Base-by-base conservation (phyloP, 768 basidiomycete species). In the Austroboletus festivus region DNA sequence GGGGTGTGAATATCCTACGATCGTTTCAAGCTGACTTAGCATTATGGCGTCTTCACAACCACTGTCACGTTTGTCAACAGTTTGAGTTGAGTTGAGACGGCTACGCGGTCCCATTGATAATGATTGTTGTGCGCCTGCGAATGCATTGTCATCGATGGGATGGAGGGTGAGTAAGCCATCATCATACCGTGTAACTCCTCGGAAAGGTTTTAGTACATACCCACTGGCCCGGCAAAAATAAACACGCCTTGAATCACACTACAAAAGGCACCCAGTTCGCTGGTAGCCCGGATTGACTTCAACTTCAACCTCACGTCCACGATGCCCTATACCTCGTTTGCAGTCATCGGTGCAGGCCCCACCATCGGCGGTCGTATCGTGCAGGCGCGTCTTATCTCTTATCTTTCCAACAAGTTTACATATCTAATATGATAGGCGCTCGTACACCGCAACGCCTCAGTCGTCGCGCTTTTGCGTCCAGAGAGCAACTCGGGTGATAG, bases 311-410 rank as follows among this genome's bases (percentile, higher is more conserved):
- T 44, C 35, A 39, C 49, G 41, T 24, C 34, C 44, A 43, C 33
- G 20, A 64, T 66, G 66, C 44, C 59, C 22, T 68, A 64, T 57
- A 61, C 56, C 21, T 71, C 69, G 7, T 71, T 71, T 39, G 70
- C 69, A 31, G 60, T 71, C 34, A 63, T 54, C 15, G 71, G 70
- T 8, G 62, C 68, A 10, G 70, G 70, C 8, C 65, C 66, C n/a
- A 67, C 60, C 33, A 60, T 71, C 47, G 71, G 70, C 23, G 58
- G 43, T 20, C 68, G 62, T 13, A 70, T 71, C 44, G 65, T 62
- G 11, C 56, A 60, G 56, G 67, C 39, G 15, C 23, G 62, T 45
- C 5, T 6, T 18, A 16, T 44, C 28, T 21, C 31, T 28, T 22
- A 2, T 5, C 15, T 2, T 53, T 21, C 28, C 11, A 33, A 33